Evolutionary conservation across 352 stramenopile species (phyloP), one percentile per base, ranked within the genome.

Genomic region (Pythium grandisporangium): DNA sequence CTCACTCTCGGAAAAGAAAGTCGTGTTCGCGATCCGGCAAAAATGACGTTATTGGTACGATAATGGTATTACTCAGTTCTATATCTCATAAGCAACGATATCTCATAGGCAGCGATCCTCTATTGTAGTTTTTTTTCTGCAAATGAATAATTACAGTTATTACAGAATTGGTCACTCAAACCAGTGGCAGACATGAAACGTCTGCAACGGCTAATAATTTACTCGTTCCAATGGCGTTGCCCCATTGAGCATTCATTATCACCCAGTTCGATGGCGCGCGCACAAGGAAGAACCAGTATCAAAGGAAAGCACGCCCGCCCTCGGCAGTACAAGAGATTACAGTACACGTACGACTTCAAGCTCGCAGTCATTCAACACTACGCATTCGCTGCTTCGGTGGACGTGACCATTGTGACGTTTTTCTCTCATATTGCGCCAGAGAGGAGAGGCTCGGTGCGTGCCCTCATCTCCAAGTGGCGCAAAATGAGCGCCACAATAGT

Each of bases 81-180:
- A n/a, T n/a, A n/a, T n/a, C n/a, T n/a, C n/a, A n/a, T n/a, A n/a
- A n/a, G n/a, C n/a, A n/a, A n/a, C n/a, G n/a, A n/a, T 16, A 45
- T 45, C 22, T 45, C 38, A 45, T 10, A 35, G 26, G 24, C 38
- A 35, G 26, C 6, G 38, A 23, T 6, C 38, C 38, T 45, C 38
- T 45, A 45, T 35, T 45, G 10, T 35, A 26, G 38, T 45, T 2
- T 23, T 25, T 35, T 45, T 45, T 22, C 6, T 5, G 2, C 20
- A n/a, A n/a, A n/a, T n/a, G n/a, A n/a, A n/a, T n/a, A n/a, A n/a
- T 23, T 42, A 3, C 3, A 20, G 10, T 30, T 35, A 35, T 45
- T 32, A 45, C 38, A 45, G 13, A n/a, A 3, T 33, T 17, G 23
- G 2, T 45, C 38, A 23, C 25, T 17, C 38, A 12, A 6, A 6